Conservation (phyloP, 441 rosid species). For the Eugenia klotzschiana region DNA sequence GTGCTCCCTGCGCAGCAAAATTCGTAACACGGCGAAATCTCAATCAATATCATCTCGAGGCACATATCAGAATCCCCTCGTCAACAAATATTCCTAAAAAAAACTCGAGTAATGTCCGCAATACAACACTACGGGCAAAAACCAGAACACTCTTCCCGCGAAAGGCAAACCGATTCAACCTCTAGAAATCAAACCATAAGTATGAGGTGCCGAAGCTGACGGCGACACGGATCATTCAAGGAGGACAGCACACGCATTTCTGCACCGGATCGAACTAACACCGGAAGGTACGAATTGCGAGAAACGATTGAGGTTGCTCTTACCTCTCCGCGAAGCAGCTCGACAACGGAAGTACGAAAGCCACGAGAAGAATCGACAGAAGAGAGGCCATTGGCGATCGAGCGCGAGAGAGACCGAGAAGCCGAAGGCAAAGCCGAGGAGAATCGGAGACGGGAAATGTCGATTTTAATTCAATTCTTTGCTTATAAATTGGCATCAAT, state of each 20-base stretch:
- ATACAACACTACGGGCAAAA: neutral
- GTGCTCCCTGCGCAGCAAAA: neutral
- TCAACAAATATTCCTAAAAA: neutral
- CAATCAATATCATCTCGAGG: neutral
- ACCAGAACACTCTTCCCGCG: neutral
- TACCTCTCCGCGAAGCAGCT: conserved; percentile 36
- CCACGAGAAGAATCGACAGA: conserved; percentile 12
- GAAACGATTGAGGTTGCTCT: neutral
- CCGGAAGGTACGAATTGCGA: neutral
- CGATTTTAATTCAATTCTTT: too few species aligned
- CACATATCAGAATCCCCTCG: neutral
- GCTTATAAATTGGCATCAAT: too few species aligned
- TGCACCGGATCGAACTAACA: neutral
- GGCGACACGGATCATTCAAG: neutral
- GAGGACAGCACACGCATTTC: neutral
- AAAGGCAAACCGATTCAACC: neutral
- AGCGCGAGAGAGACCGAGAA: neutral
- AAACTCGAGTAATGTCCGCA: neutral
- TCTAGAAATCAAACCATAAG: neutral
- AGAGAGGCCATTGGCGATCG: conserved; percentile 25
- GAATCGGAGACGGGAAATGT: too few species aligned
- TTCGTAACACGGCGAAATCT: neutral
- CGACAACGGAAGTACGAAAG: conserved; percentile 16
- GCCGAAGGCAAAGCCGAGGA: too few species aligned
- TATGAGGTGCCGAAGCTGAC: neutral